Conservation (phyloP, 768 basidiomycete species). For the Neoboletus subvelutipes region DNA sequence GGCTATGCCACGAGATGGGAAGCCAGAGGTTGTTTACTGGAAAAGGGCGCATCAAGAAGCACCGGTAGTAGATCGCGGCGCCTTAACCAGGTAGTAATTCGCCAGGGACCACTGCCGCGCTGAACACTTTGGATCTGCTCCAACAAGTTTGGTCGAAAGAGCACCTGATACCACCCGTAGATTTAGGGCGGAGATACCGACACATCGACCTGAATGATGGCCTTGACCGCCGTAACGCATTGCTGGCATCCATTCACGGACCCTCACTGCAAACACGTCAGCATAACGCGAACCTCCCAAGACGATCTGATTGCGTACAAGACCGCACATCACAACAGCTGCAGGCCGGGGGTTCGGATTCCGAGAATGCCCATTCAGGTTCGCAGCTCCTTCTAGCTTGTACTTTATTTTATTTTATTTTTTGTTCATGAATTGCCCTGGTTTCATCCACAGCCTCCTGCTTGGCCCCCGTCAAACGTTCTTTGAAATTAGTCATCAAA, state of each 20-base stretch:
- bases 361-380: conserved; percentile 28
- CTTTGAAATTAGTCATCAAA: conserved; percentile 18
- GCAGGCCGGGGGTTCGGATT: conserved; percentile 23
- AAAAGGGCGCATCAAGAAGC: conserved; percentile 23
- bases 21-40: conserved; percentile 1
- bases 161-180: conserved; percentile 7
- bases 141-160: conserved; percentile 1
- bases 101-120: background rate
- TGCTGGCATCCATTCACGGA: conserved; percentile 29
- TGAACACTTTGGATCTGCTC: background rate
- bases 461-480: conserved; percentile 7
- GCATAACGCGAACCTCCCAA: conserved; percentile 20
- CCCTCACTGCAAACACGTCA: conserved; percentile 32
- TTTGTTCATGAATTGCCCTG: conserved; percentile 9
- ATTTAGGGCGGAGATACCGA: conserved; percentile 25
- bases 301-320: conserved; percentile 31
- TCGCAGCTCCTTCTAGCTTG: conserved; percentile 14
- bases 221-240: conserved; percentile 27
- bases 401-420: conserved; percentile 10
- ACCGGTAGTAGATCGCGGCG: conserved; percentile 21
- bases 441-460: conserved; percentile 18
- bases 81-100: conserved; percentile 14
- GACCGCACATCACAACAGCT: conserved; percentile 13
- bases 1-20: conserved; percentile 17
- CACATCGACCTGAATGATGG: conserved; percentile 1